Evolutionary conservation across 1,284 basidiomycete species (phyloP).

Genomic region (Trichosporon asahii): DNA sequence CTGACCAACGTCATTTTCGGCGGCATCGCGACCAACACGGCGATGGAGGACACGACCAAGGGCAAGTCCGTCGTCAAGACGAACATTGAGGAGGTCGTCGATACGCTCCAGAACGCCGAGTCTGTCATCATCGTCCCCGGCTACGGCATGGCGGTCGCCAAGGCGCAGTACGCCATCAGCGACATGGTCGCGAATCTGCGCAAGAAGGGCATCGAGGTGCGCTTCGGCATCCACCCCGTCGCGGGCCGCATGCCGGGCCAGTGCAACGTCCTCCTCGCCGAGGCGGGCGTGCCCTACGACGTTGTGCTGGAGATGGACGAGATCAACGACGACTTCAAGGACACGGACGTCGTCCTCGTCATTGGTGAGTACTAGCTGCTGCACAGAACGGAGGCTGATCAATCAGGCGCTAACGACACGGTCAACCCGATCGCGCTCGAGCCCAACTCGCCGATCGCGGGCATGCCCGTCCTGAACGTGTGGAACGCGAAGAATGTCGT

Average conservation of each 20-base stretch:
- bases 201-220: conserved; percentile 68
- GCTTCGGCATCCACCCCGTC: conserved; percentile 49
- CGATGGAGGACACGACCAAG: conserved; percentile 66
- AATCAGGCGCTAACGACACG: conserved; percentile 67
- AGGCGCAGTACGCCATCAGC: conserved; percentile 79
- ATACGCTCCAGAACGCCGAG: conserved; percentile 69
- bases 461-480: conserved; percentile 81
- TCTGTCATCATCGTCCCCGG: conserved; percentile 82
- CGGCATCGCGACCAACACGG: conserved; percentile 63
- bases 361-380: conserved; percentile 56
- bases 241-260: conserved; percentile 55
- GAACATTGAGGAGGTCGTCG: conserved; percentile 69
- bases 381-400: too few relatives aligned
- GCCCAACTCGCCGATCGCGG: conserved; percentile 75
- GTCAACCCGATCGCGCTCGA: conserved; percentile 86
- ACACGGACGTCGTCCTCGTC: conserved; percentile 74
- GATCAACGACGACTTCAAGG: conserved; percentile 80
- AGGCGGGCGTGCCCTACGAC: conserved; percentile 82
- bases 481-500: conserved; percentile 88
- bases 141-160: conserved; percentile 82
- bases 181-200: conserved; percentile 70
- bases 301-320: conserved; percentile 87
- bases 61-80: conserved; percentile 69
- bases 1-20: conserved; percentile 53
- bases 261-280: conserved; percentile 79